Base-by-base conservation (phyloP, 768 basidiomycete species). In the Suillus sp. region DNA sequence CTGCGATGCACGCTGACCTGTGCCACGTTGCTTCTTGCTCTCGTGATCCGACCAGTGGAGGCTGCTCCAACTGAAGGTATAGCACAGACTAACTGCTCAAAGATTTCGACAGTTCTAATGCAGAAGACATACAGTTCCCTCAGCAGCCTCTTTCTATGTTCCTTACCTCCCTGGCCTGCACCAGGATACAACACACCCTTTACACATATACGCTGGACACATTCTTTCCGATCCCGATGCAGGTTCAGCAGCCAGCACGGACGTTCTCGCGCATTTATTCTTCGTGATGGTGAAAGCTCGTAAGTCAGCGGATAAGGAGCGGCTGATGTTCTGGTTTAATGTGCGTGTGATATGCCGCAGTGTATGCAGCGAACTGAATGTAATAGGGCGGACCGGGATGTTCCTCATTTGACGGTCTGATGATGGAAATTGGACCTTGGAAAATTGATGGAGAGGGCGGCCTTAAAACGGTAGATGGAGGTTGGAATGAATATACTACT, bases 401-500 rank as follows among this genome's bases (percentile, higher is more conserved):
- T 75, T 97, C 95, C 0, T 95, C 93, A 1, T 98, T 99, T 72
- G 96, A 99, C 69, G 96, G 96, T 2, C 83, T 95, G 20, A 91
- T 99, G 90, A 96, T 99, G 94, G 96, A 99, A 70, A 82, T 96
- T n/a, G 96, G 96, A 0, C 96, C 96, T 4, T 96, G 94, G 86
- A 85, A 85, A 66, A 77, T 89, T 76, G 90, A 93, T 69, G 84
- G 86, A 59, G 79, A 86, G 18, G 88, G 91, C 61, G 84, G 89
- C 4, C 83, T 96, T 65, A 85, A 84, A 68, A 83, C 86, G 22
- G 79, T 86, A 10, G 89, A 94, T 66, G 95, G 95, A 32, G 95
- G 95, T 10, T 99, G 96, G 96, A 95, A 99, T 72, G 96, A 99
- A 73, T 98, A 96, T 73, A 89, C 92, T 27, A 95, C 92, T 38